Percentiles rank a stretch among this genome's conserved stretches.
Conservation (phyloP, 1,139 yeast genomes). For the Casaregolazyma lundiana region DNA sequence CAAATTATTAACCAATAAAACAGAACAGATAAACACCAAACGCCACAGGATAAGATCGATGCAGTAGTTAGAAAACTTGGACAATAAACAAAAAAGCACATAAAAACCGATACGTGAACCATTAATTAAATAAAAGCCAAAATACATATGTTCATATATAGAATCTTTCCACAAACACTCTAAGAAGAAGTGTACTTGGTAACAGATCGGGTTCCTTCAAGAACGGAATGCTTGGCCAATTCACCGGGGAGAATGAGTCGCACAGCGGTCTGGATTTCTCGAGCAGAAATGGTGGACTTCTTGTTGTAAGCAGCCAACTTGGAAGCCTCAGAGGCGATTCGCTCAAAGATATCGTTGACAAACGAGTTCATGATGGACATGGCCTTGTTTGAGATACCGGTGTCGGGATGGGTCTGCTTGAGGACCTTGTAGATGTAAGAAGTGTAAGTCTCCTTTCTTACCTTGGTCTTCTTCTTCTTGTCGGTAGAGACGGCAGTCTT, state of each 20-base stretch:
- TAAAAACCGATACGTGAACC: slow-evolving; percentile 11
- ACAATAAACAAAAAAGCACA: slow-evolving; percentile 3
- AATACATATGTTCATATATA: slow-evolving; percentile 5
- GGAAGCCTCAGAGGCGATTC: slow-evolving; percentile 91
- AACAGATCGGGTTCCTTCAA: slow-evolving; percentile 99
- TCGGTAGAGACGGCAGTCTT: slow-evolving; percentile 78
- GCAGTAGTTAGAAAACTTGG: slow-evolving; percentile 23
- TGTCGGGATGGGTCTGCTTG: slow-evolving; percentile 99
- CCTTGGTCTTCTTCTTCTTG: slow-evolving; percentile 90
- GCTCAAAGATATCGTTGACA: slow-evolving; percentile 69
- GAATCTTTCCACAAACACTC: slow-evolving; percentile 3
- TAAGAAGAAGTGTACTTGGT: slow-evolving; percentile 88
- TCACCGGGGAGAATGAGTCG: slow-evolving; percentile 99
- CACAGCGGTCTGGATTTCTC: slow-evolving; percentile 99
- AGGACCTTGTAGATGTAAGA: slow-evolving; percentile 98
- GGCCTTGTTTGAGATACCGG: slow-evolving; percentile 99
- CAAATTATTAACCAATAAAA: slow-evolving; percentile 28
- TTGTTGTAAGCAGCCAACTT: slow-evolving; percentile 99
- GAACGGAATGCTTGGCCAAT: slow-evolving; percentile 98
- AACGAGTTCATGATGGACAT: slow-evolving; percentile 99
- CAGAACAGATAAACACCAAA: slow-evolving; percentile 34
- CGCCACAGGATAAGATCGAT: slow-evolving; percentile 32
- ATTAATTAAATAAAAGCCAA: slow-evolving; percentile 16
- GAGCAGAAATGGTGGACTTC: slow-evolving; percentile 97
- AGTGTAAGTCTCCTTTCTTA: slow-evolving; percentile 98